Conservation (phyloP, 345 rosid genomes). For the Syzygium oleosum region DNA sequence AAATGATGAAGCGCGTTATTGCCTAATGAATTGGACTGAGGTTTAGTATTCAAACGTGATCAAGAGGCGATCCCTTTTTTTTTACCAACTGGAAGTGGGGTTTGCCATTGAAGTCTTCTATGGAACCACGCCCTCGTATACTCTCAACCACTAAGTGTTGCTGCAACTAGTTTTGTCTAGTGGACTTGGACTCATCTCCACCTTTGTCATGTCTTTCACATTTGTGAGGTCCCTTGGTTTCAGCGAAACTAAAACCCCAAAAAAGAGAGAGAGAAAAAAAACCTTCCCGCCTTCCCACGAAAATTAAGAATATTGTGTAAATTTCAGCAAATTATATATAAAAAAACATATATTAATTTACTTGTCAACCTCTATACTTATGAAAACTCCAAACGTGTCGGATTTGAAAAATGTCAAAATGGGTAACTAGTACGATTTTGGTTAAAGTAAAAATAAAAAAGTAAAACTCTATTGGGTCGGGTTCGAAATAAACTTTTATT, state of each 20-base stretch:
- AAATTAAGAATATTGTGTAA: neutral
- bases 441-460: neutral
- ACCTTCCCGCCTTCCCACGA: neutral
- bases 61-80: neutral
- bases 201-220: neutral
- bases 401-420: too few species aligned
- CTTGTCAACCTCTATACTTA: neutral
- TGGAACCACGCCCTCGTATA: neutral
- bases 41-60: neutral
- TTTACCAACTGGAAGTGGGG: neutral
- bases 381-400: neutral
- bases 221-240: neutral
- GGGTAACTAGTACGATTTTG: too few species aligned
- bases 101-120: neutral
- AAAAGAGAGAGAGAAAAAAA: neutral
- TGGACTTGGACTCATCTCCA: neutral
- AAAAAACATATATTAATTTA: neutral
- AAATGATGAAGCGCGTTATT: neutral
- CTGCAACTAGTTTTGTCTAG: neutral
- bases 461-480: neutral
- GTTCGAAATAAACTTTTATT: neutral
- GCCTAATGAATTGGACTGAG: neutral
- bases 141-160: neutral
- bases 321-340: neutral
- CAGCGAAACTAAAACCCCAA: neutral